Base-by-base conservation (phyloP, 2,329 filamentous ascomycete genomes). In the Zymoseptoria crescenta region DNA sequence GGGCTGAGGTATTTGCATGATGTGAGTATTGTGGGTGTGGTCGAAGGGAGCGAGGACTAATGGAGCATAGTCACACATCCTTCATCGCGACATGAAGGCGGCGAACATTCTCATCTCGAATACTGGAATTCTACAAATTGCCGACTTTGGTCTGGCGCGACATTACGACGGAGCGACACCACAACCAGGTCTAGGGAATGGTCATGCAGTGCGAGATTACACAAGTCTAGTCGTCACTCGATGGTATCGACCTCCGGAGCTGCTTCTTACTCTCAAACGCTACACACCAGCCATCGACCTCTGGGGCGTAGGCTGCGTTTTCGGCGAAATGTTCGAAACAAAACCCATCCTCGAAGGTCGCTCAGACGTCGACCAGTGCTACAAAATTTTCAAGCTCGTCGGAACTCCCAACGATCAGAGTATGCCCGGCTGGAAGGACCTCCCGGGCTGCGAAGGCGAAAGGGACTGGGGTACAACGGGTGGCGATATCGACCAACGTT, bases 201-300 rank as follows among this genome's bases (percentile, higher is more conserved):
- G 94, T 50, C 88, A 93, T 58, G 92, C 92, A 0, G 84, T 83
- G 59, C 83, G 92, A 70, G 92, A 97, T 64, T 99, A 99, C 75
- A 99, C 94, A 4, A 91, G 89, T n/a, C 79, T 97, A 13, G 94
- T 99, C 19, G 94, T 99, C 9, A 99, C 94, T 16, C 81, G 94
- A 69, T 99, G 94, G 94, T 99, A 99, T 73, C 83, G 94, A 24
- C 94, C 94, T 35, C 94, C 94, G 0, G 94, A 99, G 80, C 80
- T 99, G 48, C 79, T 99, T 30, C 81, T 99, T 54, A 88, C 93
- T 64, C 80, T 99, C 30, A 87, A 91, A 68, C 85, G 85, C 65
- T 99, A 99, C 75, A 99, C 94, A n/a, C 91, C 92, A 13, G 92
- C 94, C 8, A 96, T 99, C 69, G 94, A 99, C 74, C 85, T 99